Evolutionary conservation across 2,329 filamentous ascomycete species (phyloP).

Genomic region (Pleurostoma richardsiae): DNA sequence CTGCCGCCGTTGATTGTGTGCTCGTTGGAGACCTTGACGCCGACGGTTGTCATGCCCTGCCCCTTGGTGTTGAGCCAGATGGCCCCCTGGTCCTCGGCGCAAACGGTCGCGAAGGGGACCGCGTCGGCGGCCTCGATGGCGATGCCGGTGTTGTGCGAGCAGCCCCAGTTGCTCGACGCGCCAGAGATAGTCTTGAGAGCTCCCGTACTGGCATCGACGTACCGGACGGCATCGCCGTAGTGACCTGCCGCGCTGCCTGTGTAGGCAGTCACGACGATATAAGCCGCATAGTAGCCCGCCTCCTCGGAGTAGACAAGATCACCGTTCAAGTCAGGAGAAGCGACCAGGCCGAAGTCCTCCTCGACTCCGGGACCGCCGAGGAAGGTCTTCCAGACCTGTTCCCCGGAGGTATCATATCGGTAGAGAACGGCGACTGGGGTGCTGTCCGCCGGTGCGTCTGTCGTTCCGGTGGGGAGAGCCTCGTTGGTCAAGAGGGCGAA

Average conservation of each 20-base stretch:
- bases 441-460: slow-evolving; percentile 38
- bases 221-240: slow-evolving; percentile 47
- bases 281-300: slow-evolving; percentile 53
- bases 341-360: slow-evolving; percentile 35
- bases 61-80: slow-evolving; percentile 60
- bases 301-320: slow-evolving; percentile 55
- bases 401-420: slow-evolving; percentile 44
- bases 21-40: slow-evolving; percentile 58
- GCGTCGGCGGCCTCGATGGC: slow-evolving; percentile 55
- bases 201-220: slow-evolving; percentile 39
- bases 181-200: slow-evolving; percentile 44
- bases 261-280: slow-evolving; percentile 58
- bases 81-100: slow-evolving; percentile 57
- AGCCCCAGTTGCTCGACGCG: slow-evolving; percentile 53
- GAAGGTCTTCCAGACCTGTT: slow-evolving; percentile 53
- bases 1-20: slow-evolving; percentile 54
- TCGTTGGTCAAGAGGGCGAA: slow-evolving; percentile 60
- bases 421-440: slow-evolving; percentile 54
- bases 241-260: slow-evolving; percentile 48
- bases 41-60: slow-evolving; percentile 45
- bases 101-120: slow-evolving; percentile 53
- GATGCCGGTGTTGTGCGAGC: slow-evolving; percentile 61
- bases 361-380: slow-evolving; percentile 53
- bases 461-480: slow-evolving; percentile 41
- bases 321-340: slow-evolving; percentile 56